Evolutionary conservation across 1,284 basidiomycete genomes (phyloP), one percentile per base, ranked within the genome.

Genomic region (Pholiota adiposa): DNA sequence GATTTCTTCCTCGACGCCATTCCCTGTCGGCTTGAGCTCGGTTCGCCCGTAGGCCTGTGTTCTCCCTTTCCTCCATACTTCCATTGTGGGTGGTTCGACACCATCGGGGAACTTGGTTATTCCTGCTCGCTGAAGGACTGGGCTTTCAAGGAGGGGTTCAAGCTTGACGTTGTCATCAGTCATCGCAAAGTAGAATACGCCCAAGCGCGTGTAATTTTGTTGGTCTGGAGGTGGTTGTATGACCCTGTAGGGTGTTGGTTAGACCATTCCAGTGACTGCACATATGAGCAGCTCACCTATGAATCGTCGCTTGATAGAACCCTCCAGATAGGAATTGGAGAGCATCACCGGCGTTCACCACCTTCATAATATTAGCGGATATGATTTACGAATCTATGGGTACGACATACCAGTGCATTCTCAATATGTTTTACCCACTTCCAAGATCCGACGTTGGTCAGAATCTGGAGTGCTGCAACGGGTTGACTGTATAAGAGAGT

Each of bases 381-480:
- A 7, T 40, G 6, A 27, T 33, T 6, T 3, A 18, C 1, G 34
- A 12, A 46, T 12, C 43, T 18, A 21, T 19, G 7, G 4, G 19
- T 29, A 12, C 5, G 53, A n/a, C n/a, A n/a, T 63, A 86, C 85
- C 44, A 88, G 70, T 2, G 83, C 84, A 61, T 87, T 86, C 2
- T 84, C 81, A 25, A 87, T 76, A 66, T 88, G 85, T 58, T 75
- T 80, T 7, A 86, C 73, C 81, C 83, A 88, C 56, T 79, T 79
- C 87, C 86, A 89, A 23, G 67, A 73, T 2, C 81, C 81, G 36
- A 84, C 81, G 4, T 67, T 76, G 0, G 77, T 75, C 7, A 83
- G 70, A 46, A 88, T 86, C 57, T 89, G 87, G 23, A 88, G 74
- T 0, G 78, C 84, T 81, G 87, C 16, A 88, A 71, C 12, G 87